phyloP scores from a whole-genome alignment of 768 basidiomycete species.

The Neoboletus magnificus region DNA sequence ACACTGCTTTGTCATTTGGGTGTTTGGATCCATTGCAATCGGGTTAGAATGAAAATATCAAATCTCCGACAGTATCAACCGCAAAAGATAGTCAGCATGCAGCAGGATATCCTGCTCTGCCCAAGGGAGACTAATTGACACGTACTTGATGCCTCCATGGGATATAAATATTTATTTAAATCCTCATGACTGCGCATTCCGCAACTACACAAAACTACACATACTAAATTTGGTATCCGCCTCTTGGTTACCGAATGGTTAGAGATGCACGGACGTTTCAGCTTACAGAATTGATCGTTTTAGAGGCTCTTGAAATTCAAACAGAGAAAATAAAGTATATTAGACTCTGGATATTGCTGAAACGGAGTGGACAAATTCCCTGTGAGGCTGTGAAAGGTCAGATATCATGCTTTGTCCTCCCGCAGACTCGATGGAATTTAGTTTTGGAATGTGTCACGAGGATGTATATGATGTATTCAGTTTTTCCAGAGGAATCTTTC shows the following conservation, averaged over 20 bases:
- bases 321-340: neutral
- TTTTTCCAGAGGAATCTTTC: neutral
- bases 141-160: neutral
- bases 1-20: no score
- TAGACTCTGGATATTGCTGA: neutral
- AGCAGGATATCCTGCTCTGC: neutral
- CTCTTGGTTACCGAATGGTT: neutral
- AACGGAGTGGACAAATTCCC: neutral
- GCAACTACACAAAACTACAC: conserved; percentile 17
- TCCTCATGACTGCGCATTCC: neutral
- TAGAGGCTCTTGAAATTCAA: neutral
- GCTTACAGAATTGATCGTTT: neutral
- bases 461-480: no score
- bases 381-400: neutral
- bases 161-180: neutral
- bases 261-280: neutral
- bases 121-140: neutral
- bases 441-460: neutral
- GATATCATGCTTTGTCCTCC: neutral
- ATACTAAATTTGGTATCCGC: conserved; percentile 27
- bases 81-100: neutral
- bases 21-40: no score
- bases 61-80: no score
- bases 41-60: no score
- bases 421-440: neutral